A percentile compares a stretch with the other conserved stretches of the same genome.
phyloP scores from a whole-genome alignment of 2,329 filamentous ascomycete genomes.

The Coniochaeta sp. region DNA sequence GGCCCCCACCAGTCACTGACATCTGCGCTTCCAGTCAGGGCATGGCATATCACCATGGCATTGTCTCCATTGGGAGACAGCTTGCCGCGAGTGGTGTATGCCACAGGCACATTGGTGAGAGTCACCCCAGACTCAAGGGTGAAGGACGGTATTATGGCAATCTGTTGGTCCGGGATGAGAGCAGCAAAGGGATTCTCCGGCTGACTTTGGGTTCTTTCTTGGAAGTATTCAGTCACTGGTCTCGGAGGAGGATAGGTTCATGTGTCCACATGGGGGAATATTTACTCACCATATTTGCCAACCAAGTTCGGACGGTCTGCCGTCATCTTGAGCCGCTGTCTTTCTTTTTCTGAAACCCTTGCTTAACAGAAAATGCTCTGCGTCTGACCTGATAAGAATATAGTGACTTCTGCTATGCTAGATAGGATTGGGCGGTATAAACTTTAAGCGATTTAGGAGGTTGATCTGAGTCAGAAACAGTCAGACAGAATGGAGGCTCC shows the following conservation, averaged over 20 bases:
- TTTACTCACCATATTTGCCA: conserved; percentile 2
- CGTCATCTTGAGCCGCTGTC: background rate
- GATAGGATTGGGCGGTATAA: background rate
- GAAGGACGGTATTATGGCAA: conserved; percentile 81
- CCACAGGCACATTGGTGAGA: conserved; percentile 67
- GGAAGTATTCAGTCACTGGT: conserved; percentile 54
- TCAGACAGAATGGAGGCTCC: no score
- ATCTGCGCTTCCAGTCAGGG: conserved; percentile 77
- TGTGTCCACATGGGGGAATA: background rate
- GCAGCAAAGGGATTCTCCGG: conserved; percentile 86
- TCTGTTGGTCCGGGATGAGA: conserved; percentile 81
- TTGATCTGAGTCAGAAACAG: background rate
- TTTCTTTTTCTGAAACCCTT: background rate
- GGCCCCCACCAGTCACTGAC: conserved; percentile 87
- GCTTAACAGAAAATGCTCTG: no score
- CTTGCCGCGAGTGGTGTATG: conserved; percentile 59
- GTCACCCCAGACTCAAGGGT: conserved; percentile 87
- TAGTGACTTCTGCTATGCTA: no score
- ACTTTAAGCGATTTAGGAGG: background rate
- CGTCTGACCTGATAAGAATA: no score
- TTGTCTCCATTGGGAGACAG: conserved; percentile 55
- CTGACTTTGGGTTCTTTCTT: conserved; percentile 62
- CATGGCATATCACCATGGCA: conserved; percentile 74
- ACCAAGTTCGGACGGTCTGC: background rate
- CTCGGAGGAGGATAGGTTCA: conserved; percentile 19